Base-by-base conservation (phyloP, 306 rosid genomes). In the Vigna trinervia region DNA sequence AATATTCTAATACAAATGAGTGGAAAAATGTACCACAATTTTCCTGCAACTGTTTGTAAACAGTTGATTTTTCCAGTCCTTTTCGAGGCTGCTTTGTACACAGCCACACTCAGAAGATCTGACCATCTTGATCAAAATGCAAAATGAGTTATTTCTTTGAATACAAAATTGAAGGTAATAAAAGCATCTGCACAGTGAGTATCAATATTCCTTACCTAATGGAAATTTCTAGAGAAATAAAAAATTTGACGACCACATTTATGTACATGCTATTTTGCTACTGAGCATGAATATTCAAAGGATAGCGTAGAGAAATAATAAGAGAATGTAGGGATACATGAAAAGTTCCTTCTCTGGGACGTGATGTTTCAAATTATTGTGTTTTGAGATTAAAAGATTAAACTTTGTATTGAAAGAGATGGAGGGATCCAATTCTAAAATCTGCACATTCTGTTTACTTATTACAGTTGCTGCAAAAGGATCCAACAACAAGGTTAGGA, bases 401-500 rank as follows among this genome's bases (percentile, higher is more conserved):
- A 8, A 0, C 41, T 23, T 75, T 23, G 13, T 0, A 20, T 6
- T 32, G n/a, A 75, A 20, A 61, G 36, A 34, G 5, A 30, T 32
- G 30, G 30, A 60, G 11, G 39, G 30, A 50, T 41, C 38, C 36
- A 54, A 45, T 66, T 59, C 69, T 58, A 58, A 72, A 26, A 70
- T 52, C 73, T 74, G 66, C n/a, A 75, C 30, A 34, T 23, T 63
- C 10, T 88, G 60, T 71, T 52, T 52, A 20, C 73, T 47, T 48
- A 52, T 80, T 69, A 34, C 87, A 92, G 98, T 88, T 95, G 78
- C 86, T 95, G 78, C 97, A 90, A 82, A 95, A 92, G 88, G 97
- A 95, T 69, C 96, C 98, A 15, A 81, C 82, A 0, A 86, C 76
- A 83, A 87, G 98, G 85, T 74, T 95, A 61, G 98, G 97, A 39